phyloP scores from a whole-genome alignment of 208 protist genomes.

The Balamuthia mandrillaris region DNA sequence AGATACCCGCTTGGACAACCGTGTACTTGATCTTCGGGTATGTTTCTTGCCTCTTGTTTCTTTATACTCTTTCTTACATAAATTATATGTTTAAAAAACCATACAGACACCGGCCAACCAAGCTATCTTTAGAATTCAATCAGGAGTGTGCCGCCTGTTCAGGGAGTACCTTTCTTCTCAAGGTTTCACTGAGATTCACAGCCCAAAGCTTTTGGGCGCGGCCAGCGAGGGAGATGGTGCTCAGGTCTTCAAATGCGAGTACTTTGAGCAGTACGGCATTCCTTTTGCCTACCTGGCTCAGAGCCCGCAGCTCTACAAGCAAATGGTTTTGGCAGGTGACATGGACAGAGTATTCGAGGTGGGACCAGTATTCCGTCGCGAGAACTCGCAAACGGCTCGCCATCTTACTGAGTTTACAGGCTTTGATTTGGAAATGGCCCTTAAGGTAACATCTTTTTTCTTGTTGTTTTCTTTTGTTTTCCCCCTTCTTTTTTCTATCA shows the following conservation, averaged over 20 bases:
- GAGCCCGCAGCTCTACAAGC: constrained; percentile 99
- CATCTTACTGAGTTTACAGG: constrained; percentile 99
- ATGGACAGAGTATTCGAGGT: constrained; percentile 83
- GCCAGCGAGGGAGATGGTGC: constrained; percentile 94
- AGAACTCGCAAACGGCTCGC: constrained; percentile 98
- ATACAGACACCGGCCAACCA: constrained; percentile 84
- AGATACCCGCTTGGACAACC: constrained; percentile 92
- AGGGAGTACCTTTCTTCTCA: constrained; percentile 86
- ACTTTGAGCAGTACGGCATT: constrained; percentile 73
- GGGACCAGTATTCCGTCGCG: constrained; percentile 83
- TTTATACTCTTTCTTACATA: background rate
- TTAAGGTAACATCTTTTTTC: constrained; percentile 74
- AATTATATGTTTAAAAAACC: background rate
- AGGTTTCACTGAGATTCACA: constrained; percentile 98
- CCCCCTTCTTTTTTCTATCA: no score
- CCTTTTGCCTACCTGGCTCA: constrained; percentile 93
- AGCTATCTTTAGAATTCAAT: constrained; percentile 93
- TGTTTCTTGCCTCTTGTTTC: background rate
- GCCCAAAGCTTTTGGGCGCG: constrained; percentile 97
- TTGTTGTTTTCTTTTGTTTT: no score
- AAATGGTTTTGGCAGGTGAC: constrained; percentile 97
- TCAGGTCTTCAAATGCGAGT: constrained; percentile 80
- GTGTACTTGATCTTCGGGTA: constrained; percentile 94
- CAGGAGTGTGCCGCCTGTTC: constrained; percentile 89
- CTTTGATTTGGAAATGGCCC: constrained; percentile 99